phyloP scores from a whole-genome alignment of 768 basidiomycete genomes.

The Guyanaporus albipodus region DNA sequence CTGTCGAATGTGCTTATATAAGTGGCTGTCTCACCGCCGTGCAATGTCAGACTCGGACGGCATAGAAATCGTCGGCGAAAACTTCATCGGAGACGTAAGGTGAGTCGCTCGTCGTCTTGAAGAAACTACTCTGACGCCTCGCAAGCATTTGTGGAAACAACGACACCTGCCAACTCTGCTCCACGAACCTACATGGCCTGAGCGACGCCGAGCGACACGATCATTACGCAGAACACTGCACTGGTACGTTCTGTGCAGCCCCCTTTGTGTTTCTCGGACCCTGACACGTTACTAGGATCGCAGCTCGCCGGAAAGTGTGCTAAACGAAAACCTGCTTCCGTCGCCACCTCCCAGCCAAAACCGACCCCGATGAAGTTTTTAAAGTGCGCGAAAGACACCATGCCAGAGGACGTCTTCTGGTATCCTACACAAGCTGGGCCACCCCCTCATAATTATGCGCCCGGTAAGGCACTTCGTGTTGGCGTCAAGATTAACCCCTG shows the following conservation, averaged over 20 bases:
- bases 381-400: constrained; percentile 9
- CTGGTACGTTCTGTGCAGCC: constrained; percentile 1
- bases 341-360: neutral
- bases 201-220: constrained; percentile 37
- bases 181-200: constrained; percentile 36
- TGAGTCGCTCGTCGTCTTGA: neutral
- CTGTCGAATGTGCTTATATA: constrained; percentile 25
- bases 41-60: constrained; percentile 14
- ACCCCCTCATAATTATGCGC: constrained; percentile 58
- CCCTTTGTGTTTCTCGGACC: neutral
- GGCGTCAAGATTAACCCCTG: constrained; percentile 11
- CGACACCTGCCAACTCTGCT: constrained; percentile 52
- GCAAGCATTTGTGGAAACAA: constrained; percentile 13
- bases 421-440: constrained; percentile 39
- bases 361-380: neutral
- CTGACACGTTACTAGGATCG: constrained; percentile 10
- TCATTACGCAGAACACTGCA: constrained; percentile 54
- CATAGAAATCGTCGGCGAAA: constrained; percentile 22
- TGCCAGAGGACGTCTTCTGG: constrained; percentile 60
- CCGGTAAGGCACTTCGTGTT: constrained; percentile 48
- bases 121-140: neutral
- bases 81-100: constrained; percentile 5
- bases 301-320: constrained; percentile 5
- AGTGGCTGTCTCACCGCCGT: constrained; percentile 9
- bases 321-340: constrained; percentile 13